Percentiles rank a stretch among this genome's conserved stretches.
These are phyloP conservation scores for Pseudonitzschia pungens DNA, from an alignment of 108 stramenopile genomes.

Conservation along the genomic window DNA sequence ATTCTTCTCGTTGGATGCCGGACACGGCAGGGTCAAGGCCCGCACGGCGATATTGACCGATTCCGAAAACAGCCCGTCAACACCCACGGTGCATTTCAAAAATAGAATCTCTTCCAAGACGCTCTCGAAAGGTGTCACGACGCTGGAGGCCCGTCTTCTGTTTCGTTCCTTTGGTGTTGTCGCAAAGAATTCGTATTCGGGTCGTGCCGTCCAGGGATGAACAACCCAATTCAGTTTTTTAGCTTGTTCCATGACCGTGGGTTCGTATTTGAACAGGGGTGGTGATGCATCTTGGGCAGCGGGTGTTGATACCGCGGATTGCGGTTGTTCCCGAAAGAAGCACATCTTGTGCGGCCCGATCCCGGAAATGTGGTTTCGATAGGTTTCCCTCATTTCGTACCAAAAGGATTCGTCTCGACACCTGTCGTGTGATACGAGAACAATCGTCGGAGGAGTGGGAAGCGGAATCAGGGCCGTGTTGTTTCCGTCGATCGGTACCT, in stretches of 20 bases:
- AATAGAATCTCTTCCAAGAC: constrained; percentile 6
- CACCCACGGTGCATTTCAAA: constrained; percentile 15
- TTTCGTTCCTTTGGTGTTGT: neutral
- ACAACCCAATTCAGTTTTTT: constrained; percentile 12
- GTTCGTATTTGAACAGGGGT: constrained; percentile 6
- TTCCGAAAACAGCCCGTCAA: constrained; percentile 16
- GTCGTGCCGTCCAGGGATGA: constrained; percentile 20
- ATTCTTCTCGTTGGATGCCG: constrained; percentile 29
- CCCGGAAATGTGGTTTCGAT: neutral
- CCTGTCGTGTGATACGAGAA: neutral
- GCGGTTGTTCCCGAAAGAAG: neutral
- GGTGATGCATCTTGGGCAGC: neutral
- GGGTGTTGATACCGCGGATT: neutral
- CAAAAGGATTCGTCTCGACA: constrained; percentile 13
- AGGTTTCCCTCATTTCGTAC: constrained; percentile 6
- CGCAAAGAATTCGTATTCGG: constrained; percentile 5
- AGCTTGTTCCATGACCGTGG: constrained; percentile 12
- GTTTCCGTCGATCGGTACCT: neutral
- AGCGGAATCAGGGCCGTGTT: neutral
- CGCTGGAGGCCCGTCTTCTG: neutral
- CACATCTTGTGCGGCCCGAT: constrained; percentile 11
- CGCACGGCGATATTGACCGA: constrained; percentile 17
- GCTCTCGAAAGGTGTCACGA: neutral
- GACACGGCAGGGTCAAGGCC: constrained; percentile 58
- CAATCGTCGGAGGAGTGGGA: neutral